These are phyloP conservation scores for Psilocybe subaeruginosa DNA, from an alignment of 768 basidiomycete genomes.

Conservation along the genomic window DNA sequence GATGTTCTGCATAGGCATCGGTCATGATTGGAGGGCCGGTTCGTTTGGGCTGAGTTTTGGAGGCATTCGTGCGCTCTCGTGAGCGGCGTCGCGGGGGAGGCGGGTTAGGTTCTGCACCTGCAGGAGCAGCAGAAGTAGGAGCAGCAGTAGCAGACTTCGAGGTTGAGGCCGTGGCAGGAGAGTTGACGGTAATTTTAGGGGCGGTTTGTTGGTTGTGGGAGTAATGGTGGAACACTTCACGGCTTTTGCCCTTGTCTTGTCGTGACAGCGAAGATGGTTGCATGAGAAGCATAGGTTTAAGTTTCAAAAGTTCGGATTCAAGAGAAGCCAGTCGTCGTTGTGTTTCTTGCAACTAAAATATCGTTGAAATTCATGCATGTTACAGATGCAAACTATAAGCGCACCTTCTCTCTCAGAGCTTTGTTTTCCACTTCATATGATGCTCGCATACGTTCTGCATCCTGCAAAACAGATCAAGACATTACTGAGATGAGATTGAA, in stretches of 20 bases:
- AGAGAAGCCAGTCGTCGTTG: slow-evolving; percentile 55
- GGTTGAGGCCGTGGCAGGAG: not conserved
- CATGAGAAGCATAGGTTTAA: slow-evolving; percentile 72
- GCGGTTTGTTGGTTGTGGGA: slow-evolving; percentile 4
- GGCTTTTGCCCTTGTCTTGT: slow-evolving; percentile 26
- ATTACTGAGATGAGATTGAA: slow-evolving; percentile 4
- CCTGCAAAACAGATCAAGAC: slow-evolving; percentile 38
- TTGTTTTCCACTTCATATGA: slow-evolving; percentile 64
- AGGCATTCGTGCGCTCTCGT: slow-evolving; percentile 9
- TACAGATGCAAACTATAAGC: slow-evolving; percentile 14
- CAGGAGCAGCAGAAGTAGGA: not conserved
- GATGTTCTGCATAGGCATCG: slow-evolving; percentile 73
- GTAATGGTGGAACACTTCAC: slow-evolving; percentile 10
- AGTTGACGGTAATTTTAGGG: not conserved
- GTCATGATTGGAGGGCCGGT: slow-evolving; percentile 38
- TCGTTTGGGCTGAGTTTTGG: slow-evolving; percentile 16
- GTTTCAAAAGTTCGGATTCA: slow-evolving; percentile 64
- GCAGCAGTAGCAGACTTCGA: not conserved
- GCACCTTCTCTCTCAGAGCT: slow-evolving; percentile 61
- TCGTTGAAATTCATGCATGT: not conserved
- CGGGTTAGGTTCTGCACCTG: not conserved
- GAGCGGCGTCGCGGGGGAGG: slow-evolving; percentile 15
- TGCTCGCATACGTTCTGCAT: slow-evolving; percentile 53
- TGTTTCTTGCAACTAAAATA: slow-evolving; percentile 57
- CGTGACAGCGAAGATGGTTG: slow-evolving; percentile 44